Percentiles rank a stretch among this genome's conserved stretches.
These are phyloP conservation scores for Pleodorina starrii DNA, from an alignment of 139 green algal genomes.

Conservation along the genomic window DNA sequence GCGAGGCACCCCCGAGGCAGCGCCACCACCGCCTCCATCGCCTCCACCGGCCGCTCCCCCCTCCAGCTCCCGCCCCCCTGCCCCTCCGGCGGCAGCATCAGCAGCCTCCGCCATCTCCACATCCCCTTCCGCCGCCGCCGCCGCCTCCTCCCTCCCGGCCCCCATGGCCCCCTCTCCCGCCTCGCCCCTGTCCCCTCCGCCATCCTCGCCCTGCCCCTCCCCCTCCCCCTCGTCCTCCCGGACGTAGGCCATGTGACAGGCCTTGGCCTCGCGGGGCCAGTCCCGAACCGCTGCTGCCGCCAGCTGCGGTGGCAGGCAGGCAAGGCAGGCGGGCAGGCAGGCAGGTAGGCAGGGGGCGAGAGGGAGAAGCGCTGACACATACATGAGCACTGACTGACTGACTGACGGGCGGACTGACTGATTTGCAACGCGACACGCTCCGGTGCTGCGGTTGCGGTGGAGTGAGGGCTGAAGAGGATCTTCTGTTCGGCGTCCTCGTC, in stretches of 20 bases:
- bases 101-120: background rate
- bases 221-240: constrained; percentile 29
- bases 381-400: too few species aligned
- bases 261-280: constrained; percentile 1
- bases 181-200: background rate
- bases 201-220: background rate
- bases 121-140: background rate
- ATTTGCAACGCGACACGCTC: too few species aligned
- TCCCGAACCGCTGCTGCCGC: background rate
- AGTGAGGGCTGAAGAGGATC: too few species aligned
- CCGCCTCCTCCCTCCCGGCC: background rate
- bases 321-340: too few species aligned
- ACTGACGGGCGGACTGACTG: too few species aligned
- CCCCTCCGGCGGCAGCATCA: background rate
- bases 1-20: constrained; percentile 1
- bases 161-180: background rate
- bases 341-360: too few species aligned
- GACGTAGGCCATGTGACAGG: constrained; percentile 75
- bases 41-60: background rate
- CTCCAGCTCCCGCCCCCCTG: too few species aligned
- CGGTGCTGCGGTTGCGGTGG: too few species aligned
- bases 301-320: too few species aligned
- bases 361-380: too few species aligned
- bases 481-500: too few species aligned
- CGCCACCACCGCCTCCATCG: background rate